Evolutionary conservation across 805 yeast species (phyloP), one percentile per base, ranked within the genome.

Genomic region (Tetrapisispora pingtungensis): DNA sequence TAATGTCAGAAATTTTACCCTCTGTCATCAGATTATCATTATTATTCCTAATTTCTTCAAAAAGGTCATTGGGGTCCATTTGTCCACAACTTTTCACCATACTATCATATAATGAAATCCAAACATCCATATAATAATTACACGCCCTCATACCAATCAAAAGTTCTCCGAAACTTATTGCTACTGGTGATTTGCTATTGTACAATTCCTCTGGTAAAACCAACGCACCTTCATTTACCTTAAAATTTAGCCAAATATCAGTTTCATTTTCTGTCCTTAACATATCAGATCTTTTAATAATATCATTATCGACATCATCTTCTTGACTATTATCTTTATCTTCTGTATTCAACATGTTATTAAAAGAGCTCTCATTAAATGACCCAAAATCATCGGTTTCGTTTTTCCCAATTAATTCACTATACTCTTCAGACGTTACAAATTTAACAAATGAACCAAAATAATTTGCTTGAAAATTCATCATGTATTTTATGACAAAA

Each of bases 91-190:
- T 37, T 22, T 48, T 52, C 3, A 58, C n/a, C 14, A 41, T 27
- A 12, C 48, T 49, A 28, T 53, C 50, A 40, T 49, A 47, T 36
- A 58, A 31, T 50, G 84, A 78, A 1, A 82, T 83, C 55, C 87
- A 90, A 48, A 90, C 59, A 57, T 90, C 96, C 96, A 93, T 89
- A 57, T 90, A 93, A 61, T 84, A 93, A 54, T 87, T 84, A 15
- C 90, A 82, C 62, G 87, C 83, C 44, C 97, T 69, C n/a, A 86
- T 69, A 58, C 88, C 97, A 24, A 85, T 74, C 49, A 80, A 86
- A 36, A 89, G 66, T 17, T 72, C 68, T 19, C 80, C 79, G 53
- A 87, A 80, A 34, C 72, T 71, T 1, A 89, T 58, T 0, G 82
- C 77, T 19, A 84, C 54, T 55, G 80, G 81, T 0, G 82, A 72